Conservation (phyloP, 352 stramenopile species). For the Phytophthora macrochlamydospora region DNA sequence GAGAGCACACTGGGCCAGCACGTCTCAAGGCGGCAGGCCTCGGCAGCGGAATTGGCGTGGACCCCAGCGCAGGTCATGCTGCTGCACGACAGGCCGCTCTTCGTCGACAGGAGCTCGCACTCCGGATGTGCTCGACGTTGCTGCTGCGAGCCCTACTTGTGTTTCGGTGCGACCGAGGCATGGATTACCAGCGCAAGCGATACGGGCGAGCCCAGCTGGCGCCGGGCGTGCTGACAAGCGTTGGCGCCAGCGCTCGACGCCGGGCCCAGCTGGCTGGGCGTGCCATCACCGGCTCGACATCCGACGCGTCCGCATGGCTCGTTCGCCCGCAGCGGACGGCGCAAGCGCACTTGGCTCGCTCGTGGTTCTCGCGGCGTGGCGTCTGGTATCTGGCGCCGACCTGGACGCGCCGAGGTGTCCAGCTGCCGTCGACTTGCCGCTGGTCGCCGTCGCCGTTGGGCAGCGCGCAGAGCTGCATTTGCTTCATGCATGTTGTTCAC, state of each 20-base stretch:
- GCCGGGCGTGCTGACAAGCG: background rate
- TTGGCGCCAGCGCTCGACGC: background rate
- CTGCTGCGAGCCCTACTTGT: background rate
- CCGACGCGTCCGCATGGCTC: background rate
- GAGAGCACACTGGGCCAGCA: background rate
- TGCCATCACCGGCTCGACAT: background rate
- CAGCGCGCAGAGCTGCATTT: background rate
- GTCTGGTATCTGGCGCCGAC: background rate
- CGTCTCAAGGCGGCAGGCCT: slow-evolving; percentile 19
- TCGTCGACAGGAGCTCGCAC: too few relatives aligned
- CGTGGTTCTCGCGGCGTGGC: background rate
- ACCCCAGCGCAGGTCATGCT: background rate
- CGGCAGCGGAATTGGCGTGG: background rate
- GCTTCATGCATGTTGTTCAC: background rate
- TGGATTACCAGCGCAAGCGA: too few relatives aligned
- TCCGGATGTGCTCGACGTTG: too few relatives aligned
- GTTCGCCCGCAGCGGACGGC: slow-evolving; percentile 4
- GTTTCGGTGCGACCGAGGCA: background rate
- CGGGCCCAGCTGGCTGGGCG: background rate
- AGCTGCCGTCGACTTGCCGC: background rate
- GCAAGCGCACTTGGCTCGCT: background rate
- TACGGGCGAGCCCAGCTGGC: background rate
- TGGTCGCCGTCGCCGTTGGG: background rate
- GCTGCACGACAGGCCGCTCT: too few relatives aligned
- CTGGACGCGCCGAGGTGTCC: background rate